phyloP scores from a whole-genome alignment of 331 rosid genomes.

The Ulmus americana region DNA sequence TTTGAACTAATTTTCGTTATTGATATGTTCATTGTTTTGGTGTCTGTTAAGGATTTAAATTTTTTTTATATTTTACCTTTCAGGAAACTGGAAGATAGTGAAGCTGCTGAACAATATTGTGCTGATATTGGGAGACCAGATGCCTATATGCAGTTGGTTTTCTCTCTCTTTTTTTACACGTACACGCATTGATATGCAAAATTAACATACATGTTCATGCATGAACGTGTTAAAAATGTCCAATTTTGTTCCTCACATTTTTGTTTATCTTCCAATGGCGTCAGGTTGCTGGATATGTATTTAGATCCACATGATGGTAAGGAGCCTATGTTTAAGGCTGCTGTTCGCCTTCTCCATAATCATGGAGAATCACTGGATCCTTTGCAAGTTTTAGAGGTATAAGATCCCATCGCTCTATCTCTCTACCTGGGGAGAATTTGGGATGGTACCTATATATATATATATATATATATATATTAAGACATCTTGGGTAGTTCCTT shows the following conservation, averaged over 20 bases:
- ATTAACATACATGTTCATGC: neutral
- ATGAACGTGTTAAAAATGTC: neutral
- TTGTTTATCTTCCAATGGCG: conserved; percentile 13
- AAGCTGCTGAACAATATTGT: conserved; percentile 98
- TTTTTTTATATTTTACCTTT: conserved; percentile 25
- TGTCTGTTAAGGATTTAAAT: conserved; percentile 2
- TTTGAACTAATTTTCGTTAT: neutral
- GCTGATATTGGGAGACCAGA: conserved; percentile 97
- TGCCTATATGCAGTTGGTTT: conserved; percentile 89
- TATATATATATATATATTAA: neutral
- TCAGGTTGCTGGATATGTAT: conserved; percentile 98
- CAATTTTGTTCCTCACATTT: conserved; percentile 1
- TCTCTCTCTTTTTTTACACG: conserved; percentile 22
- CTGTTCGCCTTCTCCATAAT: conserved; percentile 96
- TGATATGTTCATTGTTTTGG: neutral
- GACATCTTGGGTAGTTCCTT: neutral
- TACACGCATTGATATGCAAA: neutral
- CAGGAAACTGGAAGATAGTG: conserved; percentile 93
- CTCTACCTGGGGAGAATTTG: neutral
- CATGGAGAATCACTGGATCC: conserved; percentile 97
- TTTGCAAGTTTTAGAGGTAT: conserved; percentile 89
- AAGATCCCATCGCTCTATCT: conserved; percentile 16
- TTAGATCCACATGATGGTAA: conserved; percentile 95
- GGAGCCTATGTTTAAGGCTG: conserved; percentile 98
- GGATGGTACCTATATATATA: too few relatives aligned